Evolutionary conservation across 2,329 filamentous ascomycete species (phyloP).

Genomic region (Anthostomella pinea): DNA sequence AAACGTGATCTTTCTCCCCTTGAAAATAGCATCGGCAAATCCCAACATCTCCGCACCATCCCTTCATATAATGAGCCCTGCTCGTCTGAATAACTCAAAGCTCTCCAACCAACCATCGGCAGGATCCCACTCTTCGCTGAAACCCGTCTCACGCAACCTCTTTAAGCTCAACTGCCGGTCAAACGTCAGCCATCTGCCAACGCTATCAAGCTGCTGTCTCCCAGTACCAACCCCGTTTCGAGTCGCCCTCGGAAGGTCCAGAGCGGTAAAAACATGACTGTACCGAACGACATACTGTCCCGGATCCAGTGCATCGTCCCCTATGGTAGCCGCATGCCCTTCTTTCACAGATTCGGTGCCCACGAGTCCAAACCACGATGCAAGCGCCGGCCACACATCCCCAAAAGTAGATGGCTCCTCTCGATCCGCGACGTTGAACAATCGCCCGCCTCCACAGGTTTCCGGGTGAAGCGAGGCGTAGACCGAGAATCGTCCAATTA

Average conservation of each 20-base stretch:
- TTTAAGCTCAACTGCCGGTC: constrained; percentile 45
- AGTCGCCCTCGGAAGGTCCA: constrained; percentile 23
- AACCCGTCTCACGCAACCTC: constrained; percentile 38
- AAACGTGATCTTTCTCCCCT: too few species aligned
- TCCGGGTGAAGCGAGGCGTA: constrained; percentile 29
- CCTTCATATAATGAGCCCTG: constrained; percentile 41
- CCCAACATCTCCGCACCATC: too few species aligned
- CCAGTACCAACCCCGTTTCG: constrained; percentile 36
- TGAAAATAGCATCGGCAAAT: too few species aligned
- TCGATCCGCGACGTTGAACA: constrained; percentile 34
- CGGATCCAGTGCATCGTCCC: constrained; percentile 15
- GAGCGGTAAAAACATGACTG: constrained; percentile 28
- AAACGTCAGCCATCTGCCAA: constrained; percentile 47
- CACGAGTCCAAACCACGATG: constrained; percentile 31
- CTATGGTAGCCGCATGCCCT: not conserved
- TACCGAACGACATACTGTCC: constrained; percentile 32
- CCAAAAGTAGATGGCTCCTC: constrained; percentile 26
- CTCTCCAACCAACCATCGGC: constrained; percentile 40
- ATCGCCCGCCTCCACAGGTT: constrained; percentile 25
- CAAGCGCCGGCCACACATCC: constrained; percentile 31
- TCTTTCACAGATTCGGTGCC: constrained; percentile 20
- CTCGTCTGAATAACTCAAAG: constrained; percentile 40
- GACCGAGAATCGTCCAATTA: constrained; percentile 29
- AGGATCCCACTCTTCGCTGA: constrained; percentile 36
- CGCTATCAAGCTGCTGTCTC: constrained; percentile 37